These are phyloP conservation scores for Picea glauca DNA, from an alignment of 75 land plant species.

Conservation along the genomic window DNA sequence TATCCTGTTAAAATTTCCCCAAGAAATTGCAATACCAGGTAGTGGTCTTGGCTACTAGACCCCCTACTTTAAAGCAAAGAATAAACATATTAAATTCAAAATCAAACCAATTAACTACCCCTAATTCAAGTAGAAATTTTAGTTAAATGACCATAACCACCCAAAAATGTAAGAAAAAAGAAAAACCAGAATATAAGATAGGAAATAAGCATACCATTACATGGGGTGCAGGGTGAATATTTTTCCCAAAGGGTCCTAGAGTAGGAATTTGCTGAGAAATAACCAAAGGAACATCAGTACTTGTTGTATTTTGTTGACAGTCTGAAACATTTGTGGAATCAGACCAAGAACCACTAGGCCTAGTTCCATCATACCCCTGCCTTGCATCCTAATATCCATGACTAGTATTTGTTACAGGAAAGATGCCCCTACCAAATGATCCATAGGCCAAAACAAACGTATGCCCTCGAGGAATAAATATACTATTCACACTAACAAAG, in stretches of 20 bases:
- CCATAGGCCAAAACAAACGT: slow-evolving; percentile 37
- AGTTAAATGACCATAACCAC: neutral
- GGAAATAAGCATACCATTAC: slow-evolving; percentile 33
- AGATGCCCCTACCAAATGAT: slow-evolving; percentile 45
- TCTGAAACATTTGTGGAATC: slow-evolving; percentile 61
- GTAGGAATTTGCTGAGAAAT: slow-evolving; percentile 38
- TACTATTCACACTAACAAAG: slow-evolving; percentile 8
- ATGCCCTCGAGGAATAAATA: slow-evolving; percentile 28
- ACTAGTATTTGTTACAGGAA: slow-evolving; percentile 33
- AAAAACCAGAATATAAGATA: neutral
- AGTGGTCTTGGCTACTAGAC: slow-evolving; percentile 39
- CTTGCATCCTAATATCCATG: slow-evolving; percentile 36
- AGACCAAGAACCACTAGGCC: slow-evolving; percentile 51
- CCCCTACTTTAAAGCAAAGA: slow-evolving; percentile 12
- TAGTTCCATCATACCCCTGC: slow-evolving; percentile 47
- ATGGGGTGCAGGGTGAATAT: slow-evolving; percentile 22
- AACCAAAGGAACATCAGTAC: slow-evolving; percentile 19
- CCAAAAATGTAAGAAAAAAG: neutral
- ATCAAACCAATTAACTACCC: neutral
- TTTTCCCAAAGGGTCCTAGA: slow-evolving; percentile 39
- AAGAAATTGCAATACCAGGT: slow-evolving; percentile 36
- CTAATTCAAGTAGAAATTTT: neutral
- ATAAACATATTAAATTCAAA: neutral
- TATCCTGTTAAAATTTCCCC: slow-evolving; percentile 21
- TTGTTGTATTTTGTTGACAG: slow-evolving; percentile 35